A percentile compares a stretch with the other conserved stretches of the same genome.
Conservation (phyloP, 805 yeast genomes). For the Kazachstania kunashirensis region DNA sequence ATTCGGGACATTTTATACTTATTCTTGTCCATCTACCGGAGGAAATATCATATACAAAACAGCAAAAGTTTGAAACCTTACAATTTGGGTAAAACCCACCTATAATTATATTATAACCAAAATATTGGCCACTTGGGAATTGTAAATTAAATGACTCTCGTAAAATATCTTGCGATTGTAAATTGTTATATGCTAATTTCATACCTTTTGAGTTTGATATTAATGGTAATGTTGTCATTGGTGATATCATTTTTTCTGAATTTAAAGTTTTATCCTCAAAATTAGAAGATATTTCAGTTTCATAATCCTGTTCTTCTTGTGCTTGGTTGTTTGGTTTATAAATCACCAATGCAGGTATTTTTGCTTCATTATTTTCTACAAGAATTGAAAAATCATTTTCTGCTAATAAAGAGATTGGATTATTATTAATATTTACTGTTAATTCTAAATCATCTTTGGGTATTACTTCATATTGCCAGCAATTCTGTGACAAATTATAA, state of each 20-base stretch:
- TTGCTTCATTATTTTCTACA: constrained; percentile 23
- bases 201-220: constrained; percentile 24
- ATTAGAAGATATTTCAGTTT: neutral
- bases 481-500: constrained; percentile 19
- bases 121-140: constrained; percentile 52
- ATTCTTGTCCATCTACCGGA: constrained; percentile 51
- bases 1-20: constrained; percentile 43
- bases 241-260: constrained; percentile 12
- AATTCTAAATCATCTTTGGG: constrained; percentile 9
- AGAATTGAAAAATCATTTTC: constrained; percentile 21
- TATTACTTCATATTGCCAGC: constrained; percentile 20
- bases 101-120: constrained; percentile 57
- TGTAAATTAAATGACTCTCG: constrained; percentile 31
- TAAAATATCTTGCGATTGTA: constrained; percentile 9
- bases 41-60: constrained; percentile 25
- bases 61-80: constrained; percentile 16
- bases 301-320: neutral
- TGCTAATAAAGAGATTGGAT: constrained; percentile 9
- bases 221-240: constrained; percentile 29
- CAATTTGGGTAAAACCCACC: constrained; percentile 48
- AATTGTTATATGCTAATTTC: constrained; percentile 22
- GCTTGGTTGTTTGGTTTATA: constrained; percentile 11
- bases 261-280: neutral
- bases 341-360: constrained; percentile 21
- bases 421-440: constrained; percentile 17